A percentile compares a stretch with the other conserved stretches of the same genome.
Conservation (phyloP, 2,329 filamentous ascomycete genomes). For the Curvularia eragrostidis region DNA sequence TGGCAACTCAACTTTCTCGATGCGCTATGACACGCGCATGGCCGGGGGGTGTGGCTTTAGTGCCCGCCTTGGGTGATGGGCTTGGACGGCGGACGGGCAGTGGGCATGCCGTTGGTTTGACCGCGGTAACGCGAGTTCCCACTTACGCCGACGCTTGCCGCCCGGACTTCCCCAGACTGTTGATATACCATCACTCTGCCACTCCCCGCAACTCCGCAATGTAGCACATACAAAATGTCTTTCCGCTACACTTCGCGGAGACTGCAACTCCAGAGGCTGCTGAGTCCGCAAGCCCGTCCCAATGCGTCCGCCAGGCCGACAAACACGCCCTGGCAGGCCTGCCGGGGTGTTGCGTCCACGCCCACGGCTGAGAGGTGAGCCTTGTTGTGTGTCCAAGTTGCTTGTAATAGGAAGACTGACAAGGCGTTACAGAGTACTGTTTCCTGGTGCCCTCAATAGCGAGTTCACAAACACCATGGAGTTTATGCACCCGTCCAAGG, state of each 20-base stretch:
- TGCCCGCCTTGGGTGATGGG: conserved; percentile 5
- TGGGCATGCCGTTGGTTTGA: conserved; percentile 1
- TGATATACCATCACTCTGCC: conserved; percentile 22
- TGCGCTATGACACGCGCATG: conserved; percentile 40
- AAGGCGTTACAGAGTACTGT: conserved; percentile 61
- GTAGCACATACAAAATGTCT: conserved; percentile 43
- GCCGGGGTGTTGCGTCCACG: conserved; percentile 64
- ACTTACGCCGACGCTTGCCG: conserved; percentile 42
- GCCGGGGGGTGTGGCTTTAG: conserved; percentile 11
- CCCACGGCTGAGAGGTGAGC: conserved; percentile 66
- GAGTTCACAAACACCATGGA: conserved; percentile 82
- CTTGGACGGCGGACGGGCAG: not conserved
- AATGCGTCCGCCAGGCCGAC: conserved; percentile 26
- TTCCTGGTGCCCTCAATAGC: conserved; percentile 94
- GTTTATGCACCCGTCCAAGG: conserved; percentile 73
- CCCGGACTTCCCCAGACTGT: conserved; percentile 32
- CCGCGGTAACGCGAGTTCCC: conserved; percentile 9
- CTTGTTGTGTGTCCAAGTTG: not conserved
- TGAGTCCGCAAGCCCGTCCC: conserved; percentile 15
- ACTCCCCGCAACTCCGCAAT: conserved; percentile 19
- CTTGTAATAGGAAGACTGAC: not conserved
- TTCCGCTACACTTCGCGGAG: conserved; percentile 41
- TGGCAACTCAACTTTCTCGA: conserved; percentile 38
- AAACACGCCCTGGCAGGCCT: conserved; percentile 50
- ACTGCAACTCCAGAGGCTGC: conserved; percentile 28